These are phyloP conservation scores for Lichtheimia ramosa DNA, from an alignment of 371 early-diverging fungal species.

Conservation along the genomic window DNA sequence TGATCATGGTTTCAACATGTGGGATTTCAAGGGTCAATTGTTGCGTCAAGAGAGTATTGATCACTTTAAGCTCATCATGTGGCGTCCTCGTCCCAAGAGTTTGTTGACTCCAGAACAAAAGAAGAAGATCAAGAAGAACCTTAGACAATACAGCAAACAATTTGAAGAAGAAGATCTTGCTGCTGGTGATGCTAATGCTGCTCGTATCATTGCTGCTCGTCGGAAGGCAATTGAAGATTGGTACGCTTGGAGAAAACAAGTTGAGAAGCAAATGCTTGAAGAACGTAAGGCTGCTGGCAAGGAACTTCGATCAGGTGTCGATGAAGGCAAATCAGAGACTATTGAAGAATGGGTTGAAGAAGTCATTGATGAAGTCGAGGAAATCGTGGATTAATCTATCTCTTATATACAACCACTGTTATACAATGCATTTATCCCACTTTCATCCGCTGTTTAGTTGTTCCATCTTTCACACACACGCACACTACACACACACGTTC, in stretches of 20 bases:
- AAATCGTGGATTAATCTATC: conserved; percentile 35
- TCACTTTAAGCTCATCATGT: conserved; percentile 89
- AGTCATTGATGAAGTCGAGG: conserved; percentile 58
- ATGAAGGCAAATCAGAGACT: conserved; percentile 62
- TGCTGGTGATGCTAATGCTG: conserved; percentile 67
- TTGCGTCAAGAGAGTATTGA: conserved; percentile 77
- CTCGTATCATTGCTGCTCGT: conserved; percentile 72
- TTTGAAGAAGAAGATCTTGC: conserved; percentile 91
- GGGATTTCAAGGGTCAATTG: conserved; percentile 90
- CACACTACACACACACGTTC: no score
- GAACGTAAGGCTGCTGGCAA: conserved; percentile 66
- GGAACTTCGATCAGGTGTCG: conserved; percentile 44
- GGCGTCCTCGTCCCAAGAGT: conserved; percentile 94
- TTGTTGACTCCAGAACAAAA: conserved; percentile 81
- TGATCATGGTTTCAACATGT: conserved; percentile 91
- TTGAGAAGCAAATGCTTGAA: conserved; percentile 57
- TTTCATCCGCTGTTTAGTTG: no score
- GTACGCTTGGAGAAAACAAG: conserved; percentile 74
- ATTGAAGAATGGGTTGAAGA: conserved; percentile 87
- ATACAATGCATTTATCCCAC: no score
- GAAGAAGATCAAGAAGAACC: conserved; percentile 86
- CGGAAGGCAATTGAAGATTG: conserved; percentile 78
- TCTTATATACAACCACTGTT: no score
- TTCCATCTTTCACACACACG: no score
- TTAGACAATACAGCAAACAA: conserved; percentile 82